phyloP scores from a whole-genome alignment of 306 rosid species.

The Clitoria ternatea region DNA sequence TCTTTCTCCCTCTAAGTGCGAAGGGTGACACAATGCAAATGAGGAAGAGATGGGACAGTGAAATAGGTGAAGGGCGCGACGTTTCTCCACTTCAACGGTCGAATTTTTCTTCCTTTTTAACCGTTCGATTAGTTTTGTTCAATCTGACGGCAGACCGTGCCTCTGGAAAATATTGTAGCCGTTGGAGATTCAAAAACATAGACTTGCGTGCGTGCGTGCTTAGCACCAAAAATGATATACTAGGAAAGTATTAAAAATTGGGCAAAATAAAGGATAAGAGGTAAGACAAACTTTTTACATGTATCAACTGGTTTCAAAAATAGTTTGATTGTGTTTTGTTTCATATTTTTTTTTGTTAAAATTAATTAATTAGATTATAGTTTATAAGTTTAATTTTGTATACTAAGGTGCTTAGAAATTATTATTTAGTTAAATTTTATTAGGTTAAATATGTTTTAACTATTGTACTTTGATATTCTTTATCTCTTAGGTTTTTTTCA shows the following conservation, averaged over 20 bases:
- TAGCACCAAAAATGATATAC: neutral
- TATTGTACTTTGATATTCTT: no score
- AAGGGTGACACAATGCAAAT: neutral
- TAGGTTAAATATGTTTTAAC: no score
- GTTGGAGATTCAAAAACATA: conserved; percentile 44
- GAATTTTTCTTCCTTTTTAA: neutral
- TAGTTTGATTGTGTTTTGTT: no score
- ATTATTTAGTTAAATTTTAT: no score
- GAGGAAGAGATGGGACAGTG: conserved; percentile 17
- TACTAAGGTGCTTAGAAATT: no score
- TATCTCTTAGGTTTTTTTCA: no score
- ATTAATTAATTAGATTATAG: no score
- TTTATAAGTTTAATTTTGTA: no score
- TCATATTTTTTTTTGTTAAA: no score
- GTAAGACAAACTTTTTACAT: no score
- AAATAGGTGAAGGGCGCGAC: conserved; percentile 36
- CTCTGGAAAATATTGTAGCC: conserved; percentile 44
- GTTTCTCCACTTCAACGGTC: conserved; percentile 68
- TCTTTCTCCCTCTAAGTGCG: neutral
- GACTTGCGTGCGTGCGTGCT: neutral
- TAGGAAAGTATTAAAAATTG: neutral
- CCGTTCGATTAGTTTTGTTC: conserved; percentile 42
- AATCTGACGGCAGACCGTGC: conserved; percentile 31
- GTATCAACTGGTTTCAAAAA: no score
- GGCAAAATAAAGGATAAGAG: no score